Conservation (phyloP, 805 yeast species). For the Candida awuae region DNA sequence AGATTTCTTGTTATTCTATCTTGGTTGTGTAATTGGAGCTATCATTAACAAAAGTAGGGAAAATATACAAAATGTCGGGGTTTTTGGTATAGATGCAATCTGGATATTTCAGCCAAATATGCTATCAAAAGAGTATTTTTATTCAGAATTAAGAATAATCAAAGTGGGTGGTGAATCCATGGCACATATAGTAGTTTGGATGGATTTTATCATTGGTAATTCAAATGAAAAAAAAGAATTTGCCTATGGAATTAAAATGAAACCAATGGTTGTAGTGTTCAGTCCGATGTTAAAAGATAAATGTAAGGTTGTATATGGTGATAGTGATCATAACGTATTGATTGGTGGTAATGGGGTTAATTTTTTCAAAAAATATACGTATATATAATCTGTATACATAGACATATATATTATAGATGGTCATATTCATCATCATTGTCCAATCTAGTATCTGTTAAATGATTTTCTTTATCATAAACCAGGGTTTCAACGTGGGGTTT, state of each 20-base stretch:
- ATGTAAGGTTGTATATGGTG: constrained; percentile 1
- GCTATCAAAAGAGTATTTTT: background rate
- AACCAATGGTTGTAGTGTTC: constrained; percentile 5
- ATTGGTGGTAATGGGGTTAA: constrained; percentile 5
- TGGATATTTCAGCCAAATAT: constrained; percentile 3
- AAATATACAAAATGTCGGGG: constrained; percentile 5
- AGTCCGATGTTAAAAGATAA: constrained; percentile 3
- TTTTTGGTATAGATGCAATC: constrained; percentile 7
- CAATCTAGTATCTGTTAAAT: constrained; percentile 3
- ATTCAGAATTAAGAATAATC: background rate
- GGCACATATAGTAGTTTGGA: constrained; percentile 1
- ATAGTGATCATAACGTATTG: background rate
- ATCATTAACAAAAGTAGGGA: background rate
- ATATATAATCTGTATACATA: background rate
- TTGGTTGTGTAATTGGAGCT: background rate
- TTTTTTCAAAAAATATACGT: constrained; percentile 1
- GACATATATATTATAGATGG: background rate
- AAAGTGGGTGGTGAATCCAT: constrained; percentile 7
- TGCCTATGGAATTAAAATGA: background rate
- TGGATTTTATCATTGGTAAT: background rate
- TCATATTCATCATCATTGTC: constrained; percentile 8
- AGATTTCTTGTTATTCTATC: background rate
- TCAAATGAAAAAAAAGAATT: background rate
- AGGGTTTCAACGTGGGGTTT: constrained; percentile 26
- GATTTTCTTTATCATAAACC: constrained; percentile 2